Conservation (phyloP, 768 basidiomycete species). For the Artomyces pyxidatus region DNA sequence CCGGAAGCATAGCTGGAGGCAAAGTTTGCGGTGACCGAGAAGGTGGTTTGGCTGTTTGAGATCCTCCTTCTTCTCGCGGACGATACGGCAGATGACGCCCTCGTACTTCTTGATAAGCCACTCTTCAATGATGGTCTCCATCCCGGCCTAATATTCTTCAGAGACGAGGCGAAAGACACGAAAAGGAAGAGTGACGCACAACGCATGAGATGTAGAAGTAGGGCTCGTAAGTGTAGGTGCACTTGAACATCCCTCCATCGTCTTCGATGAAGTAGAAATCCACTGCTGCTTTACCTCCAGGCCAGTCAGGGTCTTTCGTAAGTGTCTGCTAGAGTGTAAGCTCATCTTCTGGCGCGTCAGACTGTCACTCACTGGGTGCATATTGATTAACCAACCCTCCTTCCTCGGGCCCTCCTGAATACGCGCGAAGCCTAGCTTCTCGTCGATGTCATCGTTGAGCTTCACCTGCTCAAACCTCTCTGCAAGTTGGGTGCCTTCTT, state of each 20-base stretch:
- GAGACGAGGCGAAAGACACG: background rate
- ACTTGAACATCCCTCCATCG: constrained; percentile 94
- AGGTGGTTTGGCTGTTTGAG: constrained; percentile 93
- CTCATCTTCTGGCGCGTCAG: background rate
- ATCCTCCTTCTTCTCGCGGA: constrained; percentile 85
- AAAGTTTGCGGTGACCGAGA: constrained; percentile 86
- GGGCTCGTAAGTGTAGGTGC: constrained; percentile 86
- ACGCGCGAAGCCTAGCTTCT: constrained; percentile 81
- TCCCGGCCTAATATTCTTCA: constrained; percentile 49
- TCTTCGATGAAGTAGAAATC: constrained; percentile 98
- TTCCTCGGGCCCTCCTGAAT: constrained; percentile 69
- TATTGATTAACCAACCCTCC: constrained; percentile 96
- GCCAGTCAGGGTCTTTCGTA: constrained; percentile 77
- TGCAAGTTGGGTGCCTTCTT: constrained; percentile 81
- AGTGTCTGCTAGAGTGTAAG: constrained; percentile 49
- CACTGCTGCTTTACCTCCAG: constrained; percentile 81
- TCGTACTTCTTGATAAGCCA: constrained; percentile 94
- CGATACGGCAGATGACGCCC: constrained; percentile 71
- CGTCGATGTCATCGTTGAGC: constrained; percentile 82
- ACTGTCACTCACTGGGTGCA: constrained; percentile 77
- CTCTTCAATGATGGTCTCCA: constrained; percentile 87
- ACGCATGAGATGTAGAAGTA: constrained; percentile 93
- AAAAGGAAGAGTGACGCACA: constrained; percentile 34
- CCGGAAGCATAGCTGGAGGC: constrained; percentile 82
- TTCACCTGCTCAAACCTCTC: constrained; percentile 80